These are phyloP conservation scores for Medicago ruthenica DNA, from an alignment of 306 rosid genomes.

Conservation along the genomic window DNA sequence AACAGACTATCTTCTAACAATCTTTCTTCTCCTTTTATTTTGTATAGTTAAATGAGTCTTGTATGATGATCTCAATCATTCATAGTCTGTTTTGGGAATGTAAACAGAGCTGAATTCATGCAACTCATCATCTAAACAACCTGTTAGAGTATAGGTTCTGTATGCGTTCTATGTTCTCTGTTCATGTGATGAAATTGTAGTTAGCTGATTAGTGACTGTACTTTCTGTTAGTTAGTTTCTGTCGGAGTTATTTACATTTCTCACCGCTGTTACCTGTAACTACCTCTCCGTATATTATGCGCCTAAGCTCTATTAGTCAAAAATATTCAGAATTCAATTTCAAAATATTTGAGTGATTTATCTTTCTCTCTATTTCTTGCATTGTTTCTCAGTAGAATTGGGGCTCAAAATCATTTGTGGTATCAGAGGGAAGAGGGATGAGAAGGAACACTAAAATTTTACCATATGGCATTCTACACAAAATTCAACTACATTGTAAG, in stretches of 20 bases:
- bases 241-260: not conserved
- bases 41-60: not conserved
- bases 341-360: not conserved
- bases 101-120: not conserved
- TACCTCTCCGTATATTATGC: not conserved
- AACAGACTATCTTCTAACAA: not conserved
- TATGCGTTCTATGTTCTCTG: not conserved
- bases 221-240: not conserved
- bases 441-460: not conserved
- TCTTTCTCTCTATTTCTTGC: constrained; percentile 5
- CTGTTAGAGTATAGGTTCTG: not conserved
- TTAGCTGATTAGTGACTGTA: not conserved
- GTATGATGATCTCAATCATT: not conserved
- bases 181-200: not conserved
- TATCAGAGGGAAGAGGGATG: not conserved
- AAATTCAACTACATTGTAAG: not conserved
- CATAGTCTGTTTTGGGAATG: not conserved
- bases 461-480: not conserved
- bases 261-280: not conserved
- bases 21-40: not conserved
- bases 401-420: not conserved
- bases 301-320: not conserved
- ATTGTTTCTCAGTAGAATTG: not conserved
- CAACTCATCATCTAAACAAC: not conserved
- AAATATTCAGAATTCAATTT: not conserved